Conservation (phyloP, 2,329 filamentous ascomycete genomes). For the Fusarium concolor region DNA sequence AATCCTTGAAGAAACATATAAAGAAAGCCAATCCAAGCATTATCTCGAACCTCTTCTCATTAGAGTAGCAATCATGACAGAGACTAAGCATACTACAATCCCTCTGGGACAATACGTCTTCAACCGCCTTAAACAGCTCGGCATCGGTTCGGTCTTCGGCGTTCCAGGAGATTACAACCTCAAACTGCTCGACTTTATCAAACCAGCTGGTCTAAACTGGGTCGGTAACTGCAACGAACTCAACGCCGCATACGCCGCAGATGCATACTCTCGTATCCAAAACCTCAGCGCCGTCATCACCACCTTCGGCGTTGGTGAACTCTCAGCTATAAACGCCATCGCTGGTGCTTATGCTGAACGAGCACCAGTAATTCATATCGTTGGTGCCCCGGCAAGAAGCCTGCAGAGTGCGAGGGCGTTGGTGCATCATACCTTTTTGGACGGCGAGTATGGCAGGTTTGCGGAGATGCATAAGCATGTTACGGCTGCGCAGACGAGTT, state of each 20-base stretch:
- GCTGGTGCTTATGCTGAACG: conserved; percentile 14
- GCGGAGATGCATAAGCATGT: conserved; percentile 19
- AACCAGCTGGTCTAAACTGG: conserved; percentile 15
- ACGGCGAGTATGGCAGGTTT: conserved; percentile 16
- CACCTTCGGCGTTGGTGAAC: conserved; percentile 14
- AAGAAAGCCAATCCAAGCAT: not conserved
- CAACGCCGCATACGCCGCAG: conserved; percentile 10
- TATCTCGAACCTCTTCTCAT: too few species aligned
- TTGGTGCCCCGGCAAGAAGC: not conserved
- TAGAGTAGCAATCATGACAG: not conserved
- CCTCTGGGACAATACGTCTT: conserved; percentile 18
- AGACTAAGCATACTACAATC: not conserved
- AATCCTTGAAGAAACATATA: not conserved
- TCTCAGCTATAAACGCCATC: conserved; percentile 19
- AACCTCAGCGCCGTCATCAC: conserved; percentile 8
- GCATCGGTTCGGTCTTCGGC: conserved; percentile 14
- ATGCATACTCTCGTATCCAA: conserved; percentile 13
- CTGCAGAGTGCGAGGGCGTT: not conserved
- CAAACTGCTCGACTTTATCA: conserved; percentile 13
- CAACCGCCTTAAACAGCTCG: conserved; percentile 15
- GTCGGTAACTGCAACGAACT: conserved; percentile 24
- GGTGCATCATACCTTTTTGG: conserved; percentile 14
- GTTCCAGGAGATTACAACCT: conserved; percentile 24
- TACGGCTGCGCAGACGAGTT: conserved; percentile 10
- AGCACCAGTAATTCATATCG: conserved; percentile 13